A percentile compares a stretch with the other conserved stretches of the same genome.
Conservation (phyloP, 2,329 filamentous ascomycete species). For the Colletotrichum costaricense region DNA sequence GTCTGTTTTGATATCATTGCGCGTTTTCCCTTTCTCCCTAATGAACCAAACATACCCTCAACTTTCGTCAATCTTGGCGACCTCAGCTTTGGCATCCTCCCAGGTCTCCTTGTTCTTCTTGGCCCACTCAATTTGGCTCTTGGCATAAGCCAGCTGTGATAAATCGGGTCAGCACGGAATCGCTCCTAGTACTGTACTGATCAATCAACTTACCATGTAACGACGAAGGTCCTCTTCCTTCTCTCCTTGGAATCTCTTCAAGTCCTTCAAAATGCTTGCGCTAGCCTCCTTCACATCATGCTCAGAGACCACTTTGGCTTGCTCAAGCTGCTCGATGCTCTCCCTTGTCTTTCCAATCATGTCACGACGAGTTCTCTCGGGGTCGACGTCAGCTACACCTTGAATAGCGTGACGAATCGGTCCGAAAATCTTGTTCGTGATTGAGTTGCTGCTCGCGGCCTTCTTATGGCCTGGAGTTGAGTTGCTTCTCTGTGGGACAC, state of each 20-base stretch:
- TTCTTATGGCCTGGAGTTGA: conserved; percentile 75
- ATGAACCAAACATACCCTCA: conserved; percentile 42
- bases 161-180: neutral
- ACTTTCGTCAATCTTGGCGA: conserved; percentile 83
- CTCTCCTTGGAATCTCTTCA: conserved; percentile 92
- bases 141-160: conserved; percentile 85
- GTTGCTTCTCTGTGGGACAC: conserved; percentile 66
- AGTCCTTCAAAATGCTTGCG: conserved; percentile 85
- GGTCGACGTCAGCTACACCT: conserved; percentile 95
- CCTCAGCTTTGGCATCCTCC: conserved; percentile 89
- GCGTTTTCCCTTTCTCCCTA: neutral
- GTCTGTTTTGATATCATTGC: conserved; percentile 17
- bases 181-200: neutral
- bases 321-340: conserved; percentile 85
- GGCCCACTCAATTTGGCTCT: conserved; percentile 94
- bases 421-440: conserved; percentile 94
- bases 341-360: conserved; percentile 96
- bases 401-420: conserved; percentile 95
- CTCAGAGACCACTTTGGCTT: conserved; percentile 88
- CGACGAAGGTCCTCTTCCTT: conserved; percentile 94
- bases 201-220: conserved; percentile 83
- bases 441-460: conserved; percentile 86
- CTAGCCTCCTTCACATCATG: conserved; percentile 96
- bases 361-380: conserved; percentile 90
- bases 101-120: conserved; percentile 91